Evolutionary conservation across 1,139 yeast species (phyloP).

Genomic region (Debaryomyces singareniensis): DNA sequence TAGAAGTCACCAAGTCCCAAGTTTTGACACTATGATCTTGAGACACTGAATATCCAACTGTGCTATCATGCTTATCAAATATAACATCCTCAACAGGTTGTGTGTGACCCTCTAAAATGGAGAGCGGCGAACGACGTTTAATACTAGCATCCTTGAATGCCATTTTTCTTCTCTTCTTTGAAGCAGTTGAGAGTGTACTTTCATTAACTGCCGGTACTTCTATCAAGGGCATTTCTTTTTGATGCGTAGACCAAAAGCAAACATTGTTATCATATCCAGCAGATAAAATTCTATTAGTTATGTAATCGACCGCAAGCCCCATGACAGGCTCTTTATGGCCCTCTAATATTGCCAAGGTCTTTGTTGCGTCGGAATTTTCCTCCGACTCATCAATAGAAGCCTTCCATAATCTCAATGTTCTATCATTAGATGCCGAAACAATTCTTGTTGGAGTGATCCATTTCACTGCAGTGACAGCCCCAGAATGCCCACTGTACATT

Average conservation of each 20-base stretch:
- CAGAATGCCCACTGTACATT: constrained; percentile 83
- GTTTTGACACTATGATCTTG: constrained; percentile 94
- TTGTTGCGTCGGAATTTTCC: constrained; percentile 58
- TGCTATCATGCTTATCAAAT: constrained; percentile 63
- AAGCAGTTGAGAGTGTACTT: constrained; percentile 60
- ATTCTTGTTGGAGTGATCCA: constrained; percentile 73
- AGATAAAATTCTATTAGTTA: constrained; percentile 59
- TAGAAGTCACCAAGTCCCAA: constrained; percentile 87
- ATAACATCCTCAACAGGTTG: constrained; percentile 84
- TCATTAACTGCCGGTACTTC: constrained; percentile 52
- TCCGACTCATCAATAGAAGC: constrained; percentile 42
- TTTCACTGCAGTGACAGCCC: constrained; percentile 73
- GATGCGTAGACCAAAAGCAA: constrained; percentile 83
- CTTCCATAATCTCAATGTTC: constrained; percentile 86
- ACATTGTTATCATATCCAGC: constrained; percentile 80
- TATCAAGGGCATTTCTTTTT: constrained; percentile 75
- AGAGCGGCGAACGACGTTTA: constrained; percentile 75
- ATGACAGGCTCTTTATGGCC: constrained; percentile 89
- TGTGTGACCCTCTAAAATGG: constrained; percentile 71
- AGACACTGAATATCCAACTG: constrained; percentile 89
- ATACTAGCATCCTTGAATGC: constrained; percentile 73
- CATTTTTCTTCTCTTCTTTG: constrained; percentile 82
- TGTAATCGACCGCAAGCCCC: constrained; percentile 54
- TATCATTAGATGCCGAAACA: constrained; percentile 83
- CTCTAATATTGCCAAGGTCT: constrained; percentile 74